Base-by-base conservation (phyloP, 768 basidiomycete species). In the Suillus subaureus region DNA sequence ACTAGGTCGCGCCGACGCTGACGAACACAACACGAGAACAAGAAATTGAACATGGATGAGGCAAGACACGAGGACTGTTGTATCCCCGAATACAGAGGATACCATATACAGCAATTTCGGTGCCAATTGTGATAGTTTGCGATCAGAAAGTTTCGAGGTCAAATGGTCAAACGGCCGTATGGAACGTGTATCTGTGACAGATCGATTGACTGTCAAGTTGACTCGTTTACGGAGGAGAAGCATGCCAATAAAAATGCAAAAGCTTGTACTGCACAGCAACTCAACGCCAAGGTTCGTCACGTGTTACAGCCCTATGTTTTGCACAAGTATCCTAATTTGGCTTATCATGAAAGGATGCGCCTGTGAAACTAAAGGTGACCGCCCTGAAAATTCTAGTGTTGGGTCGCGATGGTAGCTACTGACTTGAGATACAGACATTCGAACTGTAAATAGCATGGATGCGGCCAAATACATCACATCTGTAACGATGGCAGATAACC, bases 21-120 rank as follows among this genome's bases (percentile, higher is more conserved):
- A 37, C 75, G 75, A 63, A 72, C 64, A 67, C 75, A 78, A 64
- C 75, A 76, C 55, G 73, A 65, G 65, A 66, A 68, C 72, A 76
- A 47, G 52, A 74, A 65, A 67, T 69, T 63, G 39, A 78, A 58
- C 76, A 76, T 78, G 72, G 26, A 55, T 28, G 49, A 54, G 37
- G 63, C 18, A 40, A 51, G 35, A 33, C 47, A 42, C 57, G 56
- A 33, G 23, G 63, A 64, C 63, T 15, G 42, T 12, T 42, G 61
- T 56, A 31, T 40, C 26, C 39, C 40, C 54, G 31, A 62, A 45
- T 47, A n/a, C 47, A 42, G 51, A 47, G 51, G n/a, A 7, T 62
- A 35, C 68, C 68, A 51, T n/a, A 64, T 64, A 64, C 39, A 57
- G 68, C 28, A 69, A 56, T 64, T 67, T 57, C 26, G 5, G 42